These are phyloP conservation scores for Daedaleopsis sinensis DNA, from an alignment of 768 basidiomycete species.

Conservation along the genomic window DNA sequence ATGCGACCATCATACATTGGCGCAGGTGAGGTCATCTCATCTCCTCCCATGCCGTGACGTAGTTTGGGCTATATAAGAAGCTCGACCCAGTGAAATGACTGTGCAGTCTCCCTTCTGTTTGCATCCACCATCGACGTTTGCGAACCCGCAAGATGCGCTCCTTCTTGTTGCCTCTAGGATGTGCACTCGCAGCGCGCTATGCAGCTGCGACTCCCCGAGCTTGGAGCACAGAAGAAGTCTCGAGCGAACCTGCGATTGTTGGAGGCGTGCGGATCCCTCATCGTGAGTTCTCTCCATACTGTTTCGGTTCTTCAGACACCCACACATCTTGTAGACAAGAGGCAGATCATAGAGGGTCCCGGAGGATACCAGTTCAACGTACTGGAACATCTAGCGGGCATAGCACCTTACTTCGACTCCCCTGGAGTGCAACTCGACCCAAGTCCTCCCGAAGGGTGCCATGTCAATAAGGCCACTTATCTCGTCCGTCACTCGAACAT, in stretches of 20 bases:
- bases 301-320: no score
- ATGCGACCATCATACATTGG: neutral
- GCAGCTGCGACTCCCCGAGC: neutral
- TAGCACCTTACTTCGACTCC: constrained; percentile 23
- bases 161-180: neutral
- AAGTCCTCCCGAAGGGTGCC: constrained; percentile 14
- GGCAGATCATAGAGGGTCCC: constrained; percentile 14
- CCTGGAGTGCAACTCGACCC: constrained; percentile 22
- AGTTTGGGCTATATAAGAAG: neutral
- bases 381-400: constrained; percentile 19
- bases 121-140: neutral
- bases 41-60: no score
- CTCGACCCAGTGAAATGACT: neutral
- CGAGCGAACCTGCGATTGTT: neutral
- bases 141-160: neutral
- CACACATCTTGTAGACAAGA: constrained; percentile 6
- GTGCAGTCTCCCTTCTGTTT: neutral
- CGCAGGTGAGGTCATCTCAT: neutral
- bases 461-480: constrained; percentile 20
- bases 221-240: neutral
- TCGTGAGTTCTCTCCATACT: constrained; percentile 2
- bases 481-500: constrained; percentile 25
- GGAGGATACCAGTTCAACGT: constrained; percentile 17
- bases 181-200: neutral
- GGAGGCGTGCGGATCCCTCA: constrained; percentile 10